Evolutionary conservation across 139 green algal genomes (phyloP), one percentile per base, ranked within the genome.

Genomic region (Pycnococcus provasolii): DNA sequence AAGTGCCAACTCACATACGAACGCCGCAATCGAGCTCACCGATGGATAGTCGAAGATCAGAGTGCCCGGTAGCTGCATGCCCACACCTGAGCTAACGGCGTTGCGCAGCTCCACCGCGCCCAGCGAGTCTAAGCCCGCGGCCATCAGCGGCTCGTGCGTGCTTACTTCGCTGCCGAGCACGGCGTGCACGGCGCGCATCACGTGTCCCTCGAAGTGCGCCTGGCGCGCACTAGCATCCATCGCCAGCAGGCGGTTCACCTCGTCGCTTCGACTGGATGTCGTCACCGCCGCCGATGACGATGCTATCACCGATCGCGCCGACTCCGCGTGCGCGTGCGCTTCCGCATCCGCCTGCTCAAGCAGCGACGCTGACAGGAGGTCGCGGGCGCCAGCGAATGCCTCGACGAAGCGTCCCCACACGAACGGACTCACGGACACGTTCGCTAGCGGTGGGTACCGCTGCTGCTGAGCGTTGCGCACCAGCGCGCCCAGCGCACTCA

Each of bases 1-100:
- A 13, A 26, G 15, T 7, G 8, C 5, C 15, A 40, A 13, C 9
- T 9, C 57, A 37, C 11, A n/a, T 4, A 66, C 42, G 9, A 53
- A 75, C 1, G 42, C 26, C 3, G 75, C 61, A 2, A 89, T 64
- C 40, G 82, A 75, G 3, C 39, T 7, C 0, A 86, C 64, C 3
- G 87, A 89, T 5, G 88, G 88, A 70, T 90, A 85, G 80, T 95
- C 88, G 64, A 92, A 95, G 7, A 90, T 70, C 2, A 90, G 62
- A 1, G 85, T 90, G 41, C 68, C 67, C 0, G 84, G 80, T 47
- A 90, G 72, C n/a, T 84, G 68, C 6, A 87, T 15, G 9, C 64
- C 70, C 60, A 88, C 75, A 4, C 51, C 55, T 37, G 54, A 72
- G 13, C 89, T 83, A 37, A 96, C 80, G 1, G 65, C 64, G 60